phyloP scores from a whole-genome alignment of 305 asterid genomes.

The Fraxinus dipetala region DNA sequence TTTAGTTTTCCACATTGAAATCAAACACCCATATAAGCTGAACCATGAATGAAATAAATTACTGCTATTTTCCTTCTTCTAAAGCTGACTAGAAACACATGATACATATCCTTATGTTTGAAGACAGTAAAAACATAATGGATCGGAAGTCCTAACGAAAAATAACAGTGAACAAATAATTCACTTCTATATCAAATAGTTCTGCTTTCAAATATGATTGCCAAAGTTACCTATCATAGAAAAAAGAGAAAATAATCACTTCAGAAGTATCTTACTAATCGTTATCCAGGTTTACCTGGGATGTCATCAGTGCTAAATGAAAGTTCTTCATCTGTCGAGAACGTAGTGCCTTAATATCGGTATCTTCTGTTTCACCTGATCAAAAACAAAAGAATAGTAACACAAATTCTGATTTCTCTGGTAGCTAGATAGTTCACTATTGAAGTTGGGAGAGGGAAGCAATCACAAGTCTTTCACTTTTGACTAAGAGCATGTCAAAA shows the following conservation, averaged over 20 bases:
- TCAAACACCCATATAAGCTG: background rate
- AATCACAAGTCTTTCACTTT: background rate
- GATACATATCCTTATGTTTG: background rate
- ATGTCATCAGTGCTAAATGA: conserved; percentile 80
- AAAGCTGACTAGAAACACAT: background rate
- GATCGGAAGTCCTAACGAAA: background rate
- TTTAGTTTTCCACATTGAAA: background rate
- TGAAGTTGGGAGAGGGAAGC: background rate
- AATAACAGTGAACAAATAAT: background rate
- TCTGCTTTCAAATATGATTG: conserved; percentile 2
- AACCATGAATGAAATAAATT: background rate
- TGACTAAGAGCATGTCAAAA: background rate
- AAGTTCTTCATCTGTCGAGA: conserved; percentile 87
- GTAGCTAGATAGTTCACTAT: background rate
- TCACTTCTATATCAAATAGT: conserved; percentile 8
- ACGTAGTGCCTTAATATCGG: conserved; percentile 56
- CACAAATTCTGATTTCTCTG: background rate
- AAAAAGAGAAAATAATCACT: conserved; percentile 9
- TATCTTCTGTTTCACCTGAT: conserved; percentile 82
- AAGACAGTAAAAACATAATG: background rate
- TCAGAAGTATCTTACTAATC: background rate
- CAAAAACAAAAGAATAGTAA: background rate
- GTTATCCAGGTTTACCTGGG: conserved; percentile 58
- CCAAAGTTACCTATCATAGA: background rate
- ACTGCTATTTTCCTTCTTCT: background rate